phyloP scores from a whole-genome alignment of 2,329 filamentous ascomycete genomes.

The Phoma sp. region DNA sequence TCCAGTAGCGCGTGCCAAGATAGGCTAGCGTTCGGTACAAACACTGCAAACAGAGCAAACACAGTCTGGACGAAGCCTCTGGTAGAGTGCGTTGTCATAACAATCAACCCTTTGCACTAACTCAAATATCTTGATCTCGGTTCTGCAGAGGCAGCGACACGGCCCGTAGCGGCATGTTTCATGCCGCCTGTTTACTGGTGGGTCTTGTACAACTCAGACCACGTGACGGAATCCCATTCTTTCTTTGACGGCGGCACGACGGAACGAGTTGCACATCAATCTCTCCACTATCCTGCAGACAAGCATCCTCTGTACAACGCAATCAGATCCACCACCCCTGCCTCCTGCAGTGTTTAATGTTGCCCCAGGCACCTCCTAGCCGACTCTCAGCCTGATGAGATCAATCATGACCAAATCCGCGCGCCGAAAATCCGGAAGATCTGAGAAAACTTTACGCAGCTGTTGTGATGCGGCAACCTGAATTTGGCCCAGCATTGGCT shows the following conservation, averaged over 20 bases:
- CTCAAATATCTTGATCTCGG: not conserved
- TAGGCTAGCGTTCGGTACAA: not conserved
- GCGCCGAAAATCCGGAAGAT: slow-evolving; percentile 3
- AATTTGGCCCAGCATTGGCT: slow-evolving; percentile 22
- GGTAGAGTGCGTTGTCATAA: not conserved
- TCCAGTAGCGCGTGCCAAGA: slow-evolving; percentile 4
- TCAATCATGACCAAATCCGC: not conserved
- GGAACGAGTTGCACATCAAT: slow-evolving; percentile 12
- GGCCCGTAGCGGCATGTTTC: slow-evolving; percentile 4
- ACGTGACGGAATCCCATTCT: slow-evolving; percentile 9
- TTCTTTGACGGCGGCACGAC: slow-evolving; percentile 4
- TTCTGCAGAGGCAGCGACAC: not conserved
- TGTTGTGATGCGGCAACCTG: slow-evolving; percentile 1
- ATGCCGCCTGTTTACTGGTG: not conserved
- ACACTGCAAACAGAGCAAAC: slow-evolving; percentile 11
- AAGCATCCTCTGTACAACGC: slow-evolving; percentile 7
- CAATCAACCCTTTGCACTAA: not conserved
- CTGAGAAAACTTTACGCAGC: slow-evolving; percentile 1
- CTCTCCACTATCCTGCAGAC: slow-evolving; percentile 4
- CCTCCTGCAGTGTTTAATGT: not conserved
- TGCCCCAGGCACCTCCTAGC: not conserved
- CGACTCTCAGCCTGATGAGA: not conserved
- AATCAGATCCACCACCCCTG: not conserved
- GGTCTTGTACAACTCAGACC: slow-evolving; percentile 7
- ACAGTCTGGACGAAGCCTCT: too few species aligned